A percentile compares a stretch with the other conserved stretches of the same genome.
Evolutionary conservation across 2,329 filamentous ascomycete genomes (phyloP).

Genomic region (Monosporascus sp.): DNA sequence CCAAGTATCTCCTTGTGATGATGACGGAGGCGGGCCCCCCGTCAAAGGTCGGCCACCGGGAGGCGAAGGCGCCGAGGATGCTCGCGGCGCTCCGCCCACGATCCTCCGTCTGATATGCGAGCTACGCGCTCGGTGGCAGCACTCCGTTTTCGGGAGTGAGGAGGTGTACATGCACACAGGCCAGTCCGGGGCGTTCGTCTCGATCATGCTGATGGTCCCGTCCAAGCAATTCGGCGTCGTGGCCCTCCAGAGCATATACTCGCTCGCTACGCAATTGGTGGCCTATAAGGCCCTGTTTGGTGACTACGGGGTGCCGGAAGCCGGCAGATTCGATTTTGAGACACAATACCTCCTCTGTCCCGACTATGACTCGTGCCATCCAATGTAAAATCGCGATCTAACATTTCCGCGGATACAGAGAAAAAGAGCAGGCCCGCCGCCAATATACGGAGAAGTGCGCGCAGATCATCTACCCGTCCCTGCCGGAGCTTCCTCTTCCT

Average conservation of each 20-base stretch:
- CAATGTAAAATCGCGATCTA: background rate
- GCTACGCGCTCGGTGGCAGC: conserved; percentile 27
- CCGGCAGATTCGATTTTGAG: conserved; percentile 7
- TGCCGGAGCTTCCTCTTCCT: conserved; percentile 6
- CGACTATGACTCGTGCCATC: background rate
- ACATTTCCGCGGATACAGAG: background rate
- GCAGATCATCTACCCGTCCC: conserved; percentile 8
- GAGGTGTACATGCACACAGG: conserved; percentile 26
- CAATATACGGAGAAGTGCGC: conserved; percentile 4
- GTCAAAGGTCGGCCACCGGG: conserved; percentile 17
- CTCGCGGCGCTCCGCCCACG: conserved; percentile 7
- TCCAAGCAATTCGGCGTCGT: conserved; percentile 26
- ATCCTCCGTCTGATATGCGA: conserved; percentile 12
- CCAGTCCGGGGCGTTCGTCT: conserved; percentile 19
- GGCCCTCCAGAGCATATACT: conserved; percentile 20
- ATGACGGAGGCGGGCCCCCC: conserved; percentile 22
- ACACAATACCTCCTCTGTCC: conserved; percentile 1
- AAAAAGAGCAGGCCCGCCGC: background rate
- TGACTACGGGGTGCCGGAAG: conserved; percentile 9
- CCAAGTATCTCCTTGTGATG: conserved; percentile 28
- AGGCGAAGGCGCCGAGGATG: conserved; percentile 23
- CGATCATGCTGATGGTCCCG: conserved; percentile 28
- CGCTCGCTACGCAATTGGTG: conserved; percentile 11
- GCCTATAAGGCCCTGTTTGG: conserved; percentile 26
- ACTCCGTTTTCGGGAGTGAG: conserved; percentile 19